Evolutionary conservation across 768 basidiomycete genomes (phyloP), one percentile per base, ranked within the genome.

Genomic region (Tricholoma bakamatsutake): DNA sequence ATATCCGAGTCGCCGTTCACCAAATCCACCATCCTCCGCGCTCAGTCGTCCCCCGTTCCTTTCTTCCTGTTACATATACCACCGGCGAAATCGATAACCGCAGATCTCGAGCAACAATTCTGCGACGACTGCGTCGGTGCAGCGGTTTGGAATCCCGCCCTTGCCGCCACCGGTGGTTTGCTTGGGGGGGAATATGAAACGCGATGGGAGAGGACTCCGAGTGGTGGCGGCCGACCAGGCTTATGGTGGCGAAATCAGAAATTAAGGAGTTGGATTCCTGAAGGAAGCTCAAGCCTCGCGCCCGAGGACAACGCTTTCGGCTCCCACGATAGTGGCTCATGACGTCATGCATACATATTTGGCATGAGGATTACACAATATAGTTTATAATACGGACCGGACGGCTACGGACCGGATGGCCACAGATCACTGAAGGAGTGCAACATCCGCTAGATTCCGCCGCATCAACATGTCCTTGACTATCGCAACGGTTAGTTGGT

Each of bases 1-100:
- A 73, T 93, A 35, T 95, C 92, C 1, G 80, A 90, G 64, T 92
- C 90, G 15, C 74, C 82, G 1, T 97, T 93, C 69, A 90, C 92
- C 1, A 81, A 78, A 52, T 71, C 81, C 0, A 82, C 92, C 0
- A 65, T 89, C 54, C 73, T 86, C 1, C 83, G 84, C 10, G 90
- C 87, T 1, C 79, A 84, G 57, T 83, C 85, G 10, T 93, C 90
- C 0, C 76, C 80, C 0, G 77, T 93, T 11, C 94, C 94, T 0
- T 80, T 95, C 55, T 78, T 92, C 54, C 77, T 97, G 11, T 66
- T 96, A 2, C 85, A 95, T 59, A 69, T 97, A 2, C 92, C 93
- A 1, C 76, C 77, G 0, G 21, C 59, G 10, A 48, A 59, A 17
- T 40, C 39, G 21, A 24, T 24, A 34, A 28, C 31, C 7, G 12